These are phyloP conservation scores for Copromyces sp. DNA, from an alignment of 495 filamentous ascomycete genomes.

Conservation along the genomic window DNA sequence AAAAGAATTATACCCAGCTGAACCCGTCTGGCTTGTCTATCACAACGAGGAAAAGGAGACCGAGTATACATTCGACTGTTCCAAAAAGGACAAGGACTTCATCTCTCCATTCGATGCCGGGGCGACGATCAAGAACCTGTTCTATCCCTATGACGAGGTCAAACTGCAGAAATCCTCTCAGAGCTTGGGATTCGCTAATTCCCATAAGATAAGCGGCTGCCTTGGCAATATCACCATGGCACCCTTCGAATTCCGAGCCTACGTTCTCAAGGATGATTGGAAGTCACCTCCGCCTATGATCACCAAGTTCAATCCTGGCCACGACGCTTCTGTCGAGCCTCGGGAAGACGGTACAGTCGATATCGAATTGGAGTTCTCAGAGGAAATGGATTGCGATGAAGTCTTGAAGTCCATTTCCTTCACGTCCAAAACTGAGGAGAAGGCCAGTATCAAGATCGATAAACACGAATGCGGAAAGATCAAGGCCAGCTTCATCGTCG, in stretches of 20 bases:
- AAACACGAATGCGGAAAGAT: slow-evolving; percentile 25
- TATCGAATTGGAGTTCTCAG: slow-evolving; percentile 53
- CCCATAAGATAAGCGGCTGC: slow-evolving; percentile 40
- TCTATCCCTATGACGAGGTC: slow-evolving; percentile 56
- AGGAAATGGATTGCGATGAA: slow-evolving; percentile 51
- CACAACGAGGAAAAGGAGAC: slow-evolving; percentile 51
- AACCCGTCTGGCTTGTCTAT: slow-evolving; percentile 54
- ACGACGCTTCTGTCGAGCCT: slow-evolving; percentile 44
- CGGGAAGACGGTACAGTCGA: slow-evolving; percentile 28
- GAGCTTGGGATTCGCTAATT: slow-evolving; percentile 8
- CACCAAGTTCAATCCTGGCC: slow-evolving; percentile 53
- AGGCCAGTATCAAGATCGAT: slow-evolving; percentile 23
- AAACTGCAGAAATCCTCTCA: slow-evolving; percentile 29
- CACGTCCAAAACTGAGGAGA: slow-evolving; percentile 44
- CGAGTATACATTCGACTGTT: slow-evolving; percentile 54
- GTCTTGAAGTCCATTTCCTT: slow-evolving; percentile 40
- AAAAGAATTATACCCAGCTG: slow-evolving; percentile 53
- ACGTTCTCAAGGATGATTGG: slow-evolving; percentile 50
- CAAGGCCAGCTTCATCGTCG: slow-evolving; percentile 41
- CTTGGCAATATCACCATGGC: slow-evolving; percentile 41
- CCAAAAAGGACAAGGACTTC: slow-evolving; percentile 30
- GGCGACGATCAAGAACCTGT: slow-evolving; percentile 55
- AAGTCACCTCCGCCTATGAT: slow-evolving; percentile 47
- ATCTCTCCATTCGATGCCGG: slow-evolving; percentile 47
- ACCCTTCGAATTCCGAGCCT: slow-evolving; percentile 51